Evolutionary conservation across 23 red algal species (phyloP), one percentile per base, ranked within the genome.

Genomic region (Gracilaria domingensis): DNA sequence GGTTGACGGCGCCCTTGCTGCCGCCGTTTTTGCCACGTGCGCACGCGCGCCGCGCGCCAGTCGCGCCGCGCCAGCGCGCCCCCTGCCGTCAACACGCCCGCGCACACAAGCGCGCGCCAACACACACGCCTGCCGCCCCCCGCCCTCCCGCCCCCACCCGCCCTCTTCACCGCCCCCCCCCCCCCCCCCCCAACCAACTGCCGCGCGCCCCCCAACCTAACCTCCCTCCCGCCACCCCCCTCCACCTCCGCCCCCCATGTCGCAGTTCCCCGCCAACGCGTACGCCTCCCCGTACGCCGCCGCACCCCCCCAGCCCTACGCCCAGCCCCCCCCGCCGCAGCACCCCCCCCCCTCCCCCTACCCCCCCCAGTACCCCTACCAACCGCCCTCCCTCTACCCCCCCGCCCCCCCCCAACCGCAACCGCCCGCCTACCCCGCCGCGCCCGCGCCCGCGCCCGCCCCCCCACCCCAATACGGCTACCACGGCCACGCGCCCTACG

Each of bases 11-110:
- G 62, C 33, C 62, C 62, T 67, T 67, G 62, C 62, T 67, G 62
- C 67, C 33, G 35, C 67, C 35, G 38, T 73, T 73, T 73, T 73
- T 73, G 62, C 62, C 62, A 67, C 62, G 62, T 36, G 62, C 62
- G 62, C 62, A 35, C 62, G 33, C 8, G 1, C 36, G 20, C 24
- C 59, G 24, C 24, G 26, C 59, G 59, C 59, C 59, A n/a, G n/a
- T n/a, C n/a, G n/a, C n/a, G n/a, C n/a, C n/a, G 55, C 55, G 59
- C 23, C 24, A 30, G 24, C 24, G 24, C 59, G 29, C 59, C 59
- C 29, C 24, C 59, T 30, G 59, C n/a, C n/a, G n/a, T n/a, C n/a
- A n/a, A n/a, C n/a, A n/a, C n/a, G n/a, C n/a, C n/a, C n/a, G n/a
- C n/a, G n/a, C n/a, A n/a, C n/a, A n/a, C n/a, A n/a, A n/a, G n/a